phyloP scores from a whole-genome alignment of 2,329 filamentous ascomycete species.

The Canariomyces notabilis region DNA sequence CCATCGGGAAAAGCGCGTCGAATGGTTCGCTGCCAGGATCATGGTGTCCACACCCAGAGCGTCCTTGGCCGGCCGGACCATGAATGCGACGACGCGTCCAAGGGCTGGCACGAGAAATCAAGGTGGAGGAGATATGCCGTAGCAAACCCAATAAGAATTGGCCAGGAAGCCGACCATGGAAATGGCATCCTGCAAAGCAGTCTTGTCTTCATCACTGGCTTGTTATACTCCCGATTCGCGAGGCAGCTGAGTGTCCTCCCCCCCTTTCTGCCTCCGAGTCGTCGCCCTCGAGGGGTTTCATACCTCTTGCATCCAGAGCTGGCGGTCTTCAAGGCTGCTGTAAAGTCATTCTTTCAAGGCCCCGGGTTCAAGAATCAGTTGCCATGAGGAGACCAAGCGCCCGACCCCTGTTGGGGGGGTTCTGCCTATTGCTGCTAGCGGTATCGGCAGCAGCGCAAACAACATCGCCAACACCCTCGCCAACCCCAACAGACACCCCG shows the following conservation, averaged over 20 bases:
- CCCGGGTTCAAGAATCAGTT: no score
- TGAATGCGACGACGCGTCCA: slow-evolving; percentile 12
- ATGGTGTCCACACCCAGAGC: slow-evolving; percentile 1
- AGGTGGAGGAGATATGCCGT: neutral
- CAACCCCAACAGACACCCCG: slow-evolving; percentile 15
- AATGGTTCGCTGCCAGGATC: slow-evolving; percentile 9
- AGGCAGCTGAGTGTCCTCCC: no score
- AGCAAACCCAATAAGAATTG: neutral
- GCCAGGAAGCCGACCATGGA: neutral
- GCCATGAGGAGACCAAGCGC: slow-evolving; percentile 23
- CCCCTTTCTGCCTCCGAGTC: no score
- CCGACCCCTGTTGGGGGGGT: slow-evolving; percentile 29
- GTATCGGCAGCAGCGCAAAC: slow-evolving; percentile 29
- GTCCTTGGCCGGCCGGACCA: slow-evolving; percentile 3
- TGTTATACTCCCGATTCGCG: no score
- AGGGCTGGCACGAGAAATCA: slow-evolving; percentile 2
- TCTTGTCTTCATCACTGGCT: neutral
- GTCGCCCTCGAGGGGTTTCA: no score
- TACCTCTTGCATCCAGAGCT: no score
- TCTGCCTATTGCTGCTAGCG: slow-evolving; percentile 22
- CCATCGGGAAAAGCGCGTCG: slow-evolving; percentile 4
- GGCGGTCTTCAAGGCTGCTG: no score
- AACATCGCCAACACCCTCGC: slow-evolving; percentile 14
- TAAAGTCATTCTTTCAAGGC: no score
- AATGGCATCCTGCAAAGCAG: neutral